Evolutionary conservation across 2,329 filamentous ascomycete species (phyloP), one percentile per base, ranked within the genome.

Genomic region (Diaporthe velutina): DNA sequence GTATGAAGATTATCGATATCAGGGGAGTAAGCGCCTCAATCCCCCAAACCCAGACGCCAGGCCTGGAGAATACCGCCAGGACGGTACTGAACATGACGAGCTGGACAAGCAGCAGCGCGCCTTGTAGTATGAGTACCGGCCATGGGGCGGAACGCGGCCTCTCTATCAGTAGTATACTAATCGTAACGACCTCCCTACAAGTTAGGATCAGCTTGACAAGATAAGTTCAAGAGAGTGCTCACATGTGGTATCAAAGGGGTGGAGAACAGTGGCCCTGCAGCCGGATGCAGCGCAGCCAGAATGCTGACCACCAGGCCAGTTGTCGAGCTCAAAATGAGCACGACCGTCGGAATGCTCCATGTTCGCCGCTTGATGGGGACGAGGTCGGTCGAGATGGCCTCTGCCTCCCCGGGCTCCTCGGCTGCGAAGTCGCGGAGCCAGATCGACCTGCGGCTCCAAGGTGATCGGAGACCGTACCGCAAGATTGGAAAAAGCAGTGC

Each of bases 91-190:
- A 74, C 6, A 84, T 64, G 0, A 79, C 75, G 25, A 80, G 42
- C 71, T 84, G 79, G 25, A 82, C 76, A n/a, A 81, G 74, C 28
- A 86, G 70, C 42, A 84, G 79, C 19, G 78, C 78, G 35, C 79
- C 76, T 25, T 83, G 77, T 85, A 90, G 77, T 94, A 94, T 79
- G 95, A 95, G 82, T 96, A 96, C 79, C 94, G 94, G 0, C 93
- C 94, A 10, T 94, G 93, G 78, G 88, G 94, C 52, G 22, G 70
- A 73, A 25, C 73, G 58, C 12, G 75, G 75, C 50, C 74, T 48
- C 52, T 76, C 75, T 57, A 61, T 55, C 48, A 64, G 70, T 22
- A 76, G 38, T n/a, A 61, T 30, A 13, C 64, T 52, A n/a, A 61
- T 71, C 15, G 75, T 73, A 22, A 73, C 33, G 30, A 38, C 58